phyloP scores from a whole-genome alignment of 140 eudicot species.

The Erigeron philadelphicus region DNA sequence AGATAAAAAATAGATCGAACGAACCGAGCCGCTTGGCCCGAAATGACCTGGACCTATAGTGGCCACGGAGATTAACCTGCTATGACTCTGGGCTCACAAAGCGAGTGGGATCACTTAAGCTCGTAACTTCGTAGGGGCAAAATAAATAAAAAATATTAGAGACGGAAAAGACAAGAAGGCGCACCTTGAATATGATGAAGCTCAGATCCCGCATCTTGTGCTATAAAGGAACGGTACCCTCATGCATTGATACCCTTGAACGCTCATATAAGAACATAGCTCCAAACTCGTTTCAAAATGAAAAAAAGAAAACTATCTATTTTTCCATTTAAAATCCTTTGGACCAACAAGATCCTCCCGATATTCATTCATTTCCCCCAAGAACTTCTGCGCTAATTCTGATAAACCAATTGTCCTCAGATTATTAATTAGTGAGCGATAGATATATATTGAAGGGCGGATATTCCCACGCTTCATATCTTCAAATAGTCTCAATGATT shows the following conservation, averaged over 20 bases:
- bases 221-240: not conserved
- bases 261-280: not conserved
- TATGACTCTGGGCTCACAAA: too few relatives aligned
- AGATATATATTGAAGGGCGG: conserved; percentile 57
- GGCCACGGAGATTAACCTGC: too few relatives aligned
- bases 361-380: conserved; percentile 60
- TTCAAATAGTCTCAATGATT: conserved; percentile 51
- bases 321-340: conserved; percentile 49
- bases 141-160: not conserved
- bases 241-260: not conserved
- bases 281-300: conserved; percentile 1
- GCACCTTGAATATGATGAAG: conserved; percentile 22
- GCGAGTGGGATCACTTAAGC: too few relatives aligned
- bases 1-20: too few relatives aligned
- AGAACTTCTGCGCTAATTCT: conserved; percentile 52
- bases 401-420: conserved; percentile 55
- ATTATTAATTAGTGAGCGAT: conserved; percentile 56
- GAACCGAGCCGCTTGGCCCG: too few relatives aligned
- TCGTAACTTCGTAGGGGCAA: too few relatives aligned
- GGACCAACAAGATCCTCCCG: conserved; percentile 51
- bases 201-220: conserved; percentile 4
- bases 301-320: conserved; percentile 21
- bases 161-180: not conserved
- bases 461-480: conserved; percentile 55
- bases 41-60: too few relatives aligned